Percentiles rank a stretch among this genome's conserved stretches.
phyloP scores from a whole-genome alignment of 2,329 filamentous ascomycete species.

The Verticillium alfalfae region DNA sequence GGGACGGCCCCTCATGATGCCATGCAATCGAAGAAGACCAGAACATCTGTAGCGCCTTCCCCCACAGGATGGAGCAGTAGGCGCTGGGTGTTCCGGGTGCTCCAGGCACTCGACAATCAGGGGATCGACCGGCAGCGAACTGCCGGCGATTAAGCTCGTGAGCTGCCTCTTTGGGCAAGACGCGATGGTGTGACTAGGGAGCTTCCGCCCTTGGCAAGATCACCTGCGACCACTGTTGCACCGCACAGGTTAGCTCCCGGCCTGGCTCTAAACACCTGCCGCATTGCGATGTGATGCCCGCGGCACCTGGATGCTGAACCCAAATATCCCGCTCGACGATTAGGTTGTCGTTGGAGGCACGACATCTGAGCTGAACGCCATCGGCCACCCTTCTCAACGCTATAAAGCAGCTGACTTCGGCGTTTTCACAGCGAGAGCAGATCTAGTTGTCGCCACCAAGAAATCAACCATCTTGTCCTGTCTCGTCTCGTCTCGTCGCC shows the following conservation, averaged over 20 bases:
- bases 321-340: neutral
- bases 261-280: neutral
- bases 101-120: neutral
- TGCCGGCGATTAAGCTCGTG: neutral
- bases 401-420: neutral
- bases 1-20: too few species aligned
- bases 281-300: neutral
- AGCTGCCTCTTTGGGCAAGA: neutral
- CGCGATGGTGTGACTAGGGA: neutral
- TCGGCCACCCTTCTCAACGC: neutral
- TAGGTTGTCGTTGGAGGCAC: too few species aligned
- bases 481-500: neutral
- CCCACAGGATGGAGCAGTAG: neutral
- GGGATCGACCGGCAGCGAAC: neutral
- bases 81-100: neutral
- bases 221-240: neutral
- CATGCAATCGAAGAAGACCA: too few species aligned
- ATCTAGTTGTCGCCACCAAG: slow-evolving; percentile 4
- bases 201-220: neutral
- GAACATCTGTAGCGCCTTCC: too few species aligned
- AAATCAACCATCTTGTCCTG: neutral
- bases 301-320: neutral
- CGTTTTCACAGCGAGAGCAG: neutral
- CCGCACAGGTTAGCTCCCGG: neutral
- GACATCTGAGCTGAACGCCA: too few species aligned